These are phyloP conservation scores for Pelargonium fulgidum DNA, from an alignment of 441 rosid species.

Conservation along the genomic window DNA sequence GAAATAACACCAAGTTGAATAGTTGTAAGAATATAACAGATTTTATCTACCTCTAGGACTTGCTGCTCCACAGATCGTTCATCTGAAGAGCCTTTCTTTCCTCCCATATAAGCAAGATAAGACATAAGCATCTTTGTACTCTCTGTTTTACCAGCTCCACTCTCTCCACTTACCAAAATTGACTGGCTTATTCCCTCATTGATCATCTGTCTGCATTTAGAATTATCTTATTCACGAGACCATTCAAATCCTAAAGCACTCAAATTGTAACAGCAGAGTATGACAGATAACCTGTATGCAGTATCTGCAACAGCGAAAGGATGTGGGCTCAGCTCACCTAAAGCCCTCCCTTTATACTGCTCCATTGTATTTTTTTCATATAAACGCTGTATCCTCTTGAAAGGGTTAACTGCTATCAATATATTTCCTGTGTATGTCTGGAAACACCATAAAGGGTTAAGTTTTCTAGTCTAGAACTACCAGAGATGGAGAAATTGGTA, in stretches of 20 bases:
- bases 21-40: background rate
- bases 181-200: constrained; percentile 62
- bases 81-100: constrained; percentile 41
- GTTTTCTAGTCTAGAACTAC: constrained; percentile 11
- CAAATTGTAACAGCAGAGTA: constrained; percentile 6
- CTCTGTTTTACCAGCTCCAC: constrained; percentile 85
- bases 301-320: constrained; percentile 74
- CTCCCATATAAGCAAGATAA: constrained; percentile 72
- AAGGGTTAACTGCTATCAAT: constrained; percentile 71
- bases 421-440: constrained; percentile 79
- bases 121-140: constrained; percentile 74
- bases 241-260: constrained; percentile 11
- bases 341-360: constrained; percentile 48
- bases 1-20: constrained; percentile 11
- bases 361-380: constrained; percentile 51
- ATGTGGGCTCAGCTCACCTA: constrained; percentile 68
- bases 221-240: constrained; percentile 16
- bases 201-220: constrained; percentile 53
- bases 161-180: constrained; percentile 74
- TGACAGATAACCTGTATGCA: constrained; percentile 49
- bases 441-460: constrained; percentile 29
- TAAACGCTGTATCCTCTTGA: constrained; percentile 54
- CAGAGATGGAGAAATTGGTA: constrained; percentile 14
- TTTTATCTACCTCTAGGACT: constrained; percentile 55
- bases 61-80: constrained; percentile 70